Base-by-base conservation (phyloP, 441 rosid species). In the Croton laevigatus region DNA sequence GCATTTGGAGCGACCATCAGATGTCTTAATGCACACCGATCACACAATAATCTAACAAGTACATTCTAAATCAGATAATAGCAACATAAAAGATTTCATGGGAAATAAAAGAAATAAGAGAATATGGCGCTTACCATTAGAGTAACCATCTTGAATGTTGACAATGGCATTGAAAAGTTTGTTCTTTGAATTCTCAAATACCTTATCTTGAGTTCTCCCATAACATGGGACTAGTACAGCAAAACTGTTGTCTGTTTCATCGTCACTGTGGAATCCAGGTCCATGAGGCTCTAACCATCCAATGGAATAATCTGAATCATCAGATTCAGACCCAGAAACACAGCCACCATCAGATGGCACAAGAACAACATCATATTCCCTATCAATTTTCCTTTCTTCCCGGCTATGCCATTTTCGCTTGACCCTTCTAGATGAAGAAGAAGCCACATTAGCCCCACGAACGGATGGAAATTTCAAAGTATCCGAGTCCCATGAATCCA, bases 241-340 rank as follows among this genome's bases (percentile, higher is more conserved):
- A 63, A 88, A 90, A 72, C 87, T 88, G 68, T 81, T 75, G 59
- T 90, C 87, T 4, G 72, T 51, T 27, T 88, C 96, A 72, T 84
- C 83, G 54, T 85, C 93, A 72, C 83, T 83, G 65, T 59, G 83
- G 79, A 90, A 88, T 59, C 78, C 89, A 65, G 88, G 80, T 49
- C 91, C 96, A 75, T 86, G 96, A 60, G 96, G 96, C 77, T 90
- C 96, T 71, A 85, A 68, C 96, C 96, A 90, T 75, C 96, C 96
- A 68, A 88, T 81, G 13, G 96, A 90, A 78, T 86, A 90, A 80
- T 90, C 96, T 0, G 88, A 86, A 74, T 76, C 91, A 76, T 88
- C 93, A 5, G 96, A 85, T 68, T 90, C 96, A 45, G 93, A 86
- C 38, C 93, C 96, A 3, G 91, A 90, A 72, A 90, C 82, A 76